These are phyloP conservation scores for Metschnikowia proteae DNA, from an alignment of 805 yeast species.

Conservation along the genomic window DNA sequence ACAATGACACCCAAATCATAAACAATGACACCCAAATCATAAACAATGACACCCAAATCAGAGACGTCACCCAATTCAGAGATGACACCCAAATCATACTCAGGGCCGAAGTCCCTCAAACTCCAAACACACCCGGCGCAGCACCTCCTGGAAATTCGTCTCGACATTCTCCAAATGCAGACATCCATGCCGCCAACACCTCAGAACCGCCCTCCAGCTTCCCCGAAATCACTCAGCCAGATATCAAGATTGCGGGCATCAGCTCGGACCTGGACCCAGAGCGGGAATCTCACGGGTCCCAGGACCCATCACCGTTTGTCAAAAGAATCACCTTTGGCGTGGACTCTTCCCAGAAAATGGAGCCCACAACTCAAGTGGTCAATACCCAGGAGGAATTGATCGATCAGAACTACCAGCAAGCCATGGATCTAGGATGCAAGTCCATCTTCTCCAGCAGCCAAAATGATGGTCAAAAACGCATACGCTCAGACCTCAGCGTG, in stretches of 20 bases:
- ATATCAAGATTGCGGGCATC: neutral
- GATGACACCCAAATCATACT: neutral
- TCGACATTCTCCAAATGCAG: neutral
- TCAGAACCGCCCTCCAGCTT: neutral
- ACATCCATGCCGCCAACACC: neutral
- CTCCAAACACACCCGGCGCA: neutral
- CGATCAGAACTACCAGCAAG: conserved; percentile 4
- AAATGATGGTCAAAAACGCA: conserved; percentile 6
- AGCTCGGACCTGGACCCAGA: neutral
- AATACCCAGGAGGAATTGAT: conserved; percentile 26
- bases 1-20: neutral
- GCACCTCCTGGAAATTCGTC: neutral
- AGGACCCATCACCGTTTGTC: neutral
- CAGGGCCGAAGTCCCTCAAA: neutral
- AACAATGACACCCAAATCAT: neutral
- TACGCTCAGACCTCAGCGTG: conserved; percentile 2
- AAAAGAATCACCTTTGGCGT: neutral
- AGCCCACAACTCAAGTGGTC: conserved; percentile 32
- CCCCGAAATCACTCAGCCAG: neutral
- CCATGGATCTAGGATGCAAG: conserved; percentile 13
- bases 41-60: neutral
- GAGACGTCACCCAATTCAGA: neutral
- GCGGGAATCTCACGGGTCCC: neutral
- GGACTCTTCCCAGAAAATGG: conserved; percentile 3
- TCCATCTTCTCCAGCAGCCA: conserved; percentile 22